phyloP scores from a whole-genome alignment of 208 protist genomes.

The Trypanosoma brucei region DNA sequence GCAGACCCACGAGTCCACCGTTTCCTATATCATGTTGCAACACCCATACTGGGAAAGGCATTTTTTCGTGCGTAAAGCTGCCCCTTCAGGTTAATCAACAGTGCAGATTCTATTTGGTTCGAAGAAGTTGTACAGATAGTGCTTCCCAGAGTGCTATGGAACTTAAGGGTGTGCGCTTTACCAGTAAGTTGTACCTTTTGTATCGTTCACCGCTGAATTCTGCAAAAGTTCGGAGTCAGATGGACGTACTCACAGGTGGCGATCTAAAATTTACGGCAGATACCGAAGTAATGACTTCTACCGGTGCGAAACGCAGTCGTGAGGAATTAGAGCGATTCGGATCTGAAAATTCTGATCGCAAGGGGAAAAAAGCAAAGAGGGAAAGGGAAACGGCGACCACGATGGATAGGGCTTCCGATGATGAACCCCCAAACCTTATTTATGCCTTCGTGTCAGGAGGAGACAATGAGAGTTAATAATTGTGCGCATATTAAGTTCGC shows the following conservation, averaged over 20 bases:
- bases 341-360: background rate
- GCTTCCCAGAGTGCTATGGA: background rate
- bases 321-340: background rate
- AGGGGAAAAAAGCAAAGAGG: background rate
- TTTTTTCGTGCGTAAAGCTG: constrained; percentile 17
- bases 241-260: constrained; percentile 10
- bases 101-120: constrained; percentile 23
- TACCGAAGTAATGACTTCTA: constrained; percentile 6
- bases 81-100: constrained; percentile 29
- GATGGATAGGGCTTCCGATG: constrained; percentile 11
- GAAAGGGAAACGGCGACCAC: too few species aligned
- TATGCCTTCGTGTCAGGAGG: constrained; percentile 48
- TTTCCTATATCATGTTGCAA: constrained; percentile 27
- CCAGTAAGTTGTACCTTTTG: constrained; percentile 3
- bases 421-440: constrained; percentile 40
- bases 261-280: constrained; percentile 15
- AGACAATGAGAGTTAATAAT: constrained; percentile 58
- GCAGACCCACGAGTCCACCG: constrained; percentile 27
- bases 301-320: too few species aligned
- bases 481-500: background rate
- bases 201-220: background rate
- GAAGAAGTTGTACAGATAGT: constrained; percentile 9
- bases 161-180: constrained; percentile 18
- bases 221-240: constrained; percentile 5
- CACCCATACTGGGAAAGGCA: constrained; percentile 9